Evolutionary conservation across 2,329 filamentous ascomycete genomes (phyloP), one percentile per base, ranked within the genome.

Genomic region (Diaporthe sp.): DNA sequence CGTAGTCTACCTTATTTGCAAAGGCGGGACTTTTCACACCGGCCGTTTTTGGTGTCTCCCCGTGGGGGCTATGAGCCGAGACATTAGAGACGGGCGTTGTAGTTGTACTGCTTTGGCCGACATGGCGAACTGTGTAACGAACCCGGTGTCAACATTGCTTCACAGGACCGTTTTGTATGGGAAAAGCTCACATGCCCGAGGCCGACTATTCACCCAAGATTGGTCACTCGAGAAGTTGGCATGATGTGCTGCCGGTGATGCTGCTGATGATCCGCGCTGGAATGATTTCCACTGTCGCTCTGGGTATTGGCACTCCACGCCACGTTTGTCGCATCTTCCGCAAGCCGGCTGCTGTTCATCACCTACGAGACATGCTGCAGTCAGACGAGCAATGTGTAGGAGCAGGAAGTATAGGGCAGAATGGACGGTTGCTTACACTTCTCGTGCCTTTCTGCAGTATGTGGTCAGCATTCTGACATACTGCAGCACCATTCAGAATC

Each of bases 241-340:
- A 9, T 35, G 27, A 10, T 35, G 19, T 12, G 27, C 10, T 9
- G 58, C n/a, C n/a, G n/a, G n/a, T n/a, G n/a, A n/a, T n/a, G n/a
- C n/a, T n/a, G n/a, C 19, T 12, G 59, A 50, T 30, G 59, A 47
- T 35, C 42, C 59, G 12, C 59, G 59, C 19, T 42, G 39, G 22
- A 65, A 65, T 7, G 59, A 35, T 30, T 50, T 65, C 59, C 59
- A 65, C 35, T 50, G 32, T 32, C 42, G 27, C 59, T 65, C 59
- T n/a, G 59, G 59, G 22, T 47, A 65, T 3, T 35, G 59, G 19
- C 59, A 65, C 35, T 65, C 59, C 22, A 25, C 59, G n/a, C 42
- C 59, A 47, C 59, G 59, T 27, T 65, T 65, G 17, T 65, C 59
- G 47, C 59, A 65, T 50, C 59, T 65, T 35, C 59, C 59, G n/a